These are phyloP conservation scores for Hemisphaericaspora subhashii DNA, from an alignment of 1,139 yeast species.

Conservation along the genomic window DNA sequence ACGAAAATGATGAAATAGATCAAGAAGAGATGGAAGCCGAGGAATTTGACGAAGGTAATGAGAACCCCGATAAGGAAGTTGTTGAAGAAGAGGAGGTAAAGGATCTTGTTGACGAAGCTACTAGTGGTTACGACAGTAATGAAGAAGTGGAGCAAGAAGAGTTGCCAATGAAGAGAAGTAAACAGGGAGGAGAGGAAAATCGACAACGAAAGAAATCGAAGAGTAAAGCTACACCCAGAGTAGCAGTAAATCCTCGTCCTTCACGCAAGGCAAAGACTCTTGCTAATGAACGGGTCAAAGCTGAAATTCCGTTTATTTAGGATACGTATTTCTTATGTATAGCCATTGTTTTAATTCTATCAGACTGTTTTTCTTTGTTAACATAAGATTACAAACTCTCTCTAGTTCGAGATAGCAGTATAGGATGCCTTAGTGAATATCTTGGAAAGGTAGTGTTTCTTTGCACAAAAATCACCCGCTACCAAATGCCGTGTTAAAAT, in stretches of 20 bases:
- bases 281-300: not conserved
- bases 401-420: too few species aligned
- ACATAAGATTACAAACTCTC: too few species aligned
- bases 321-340: too few species aligned
- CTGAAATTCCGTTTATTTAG: not conserved
- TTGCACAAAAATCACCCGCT: not conserved
- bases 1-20: not conserved
- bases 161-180: slow-evolving; percentile 1
- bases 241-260: too few species aligned
- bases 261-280: not conserved
- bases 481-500: too few species aligned
- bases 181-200: not conserved
- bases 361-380: too few species aligned
- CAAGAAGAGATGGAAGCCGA: not conserved
- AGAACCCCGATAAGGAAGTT: not conserved
- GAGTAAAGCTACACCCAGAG: too few species aligned
- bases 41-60: not conserved
- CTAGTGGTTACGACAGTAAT: too few species aligned
- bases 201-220: not conserved
- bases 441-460: not conserved
- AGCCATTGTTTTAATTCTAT: too few species aligned
- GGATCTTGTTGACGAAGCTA: not conserved
- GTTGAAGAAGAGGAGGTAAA: not conserved
- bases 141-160: too few species aligned
- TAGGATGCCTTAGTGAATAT: too few species aligned